Percentiles rank a stretch among this genome's conserved stretches.
These are phyloP conservation scores for Lecanosticta acicola DNA, from an alignment of 2,329 filamentous ascomycete genomes.

Conservation along the genomic window DNA sequence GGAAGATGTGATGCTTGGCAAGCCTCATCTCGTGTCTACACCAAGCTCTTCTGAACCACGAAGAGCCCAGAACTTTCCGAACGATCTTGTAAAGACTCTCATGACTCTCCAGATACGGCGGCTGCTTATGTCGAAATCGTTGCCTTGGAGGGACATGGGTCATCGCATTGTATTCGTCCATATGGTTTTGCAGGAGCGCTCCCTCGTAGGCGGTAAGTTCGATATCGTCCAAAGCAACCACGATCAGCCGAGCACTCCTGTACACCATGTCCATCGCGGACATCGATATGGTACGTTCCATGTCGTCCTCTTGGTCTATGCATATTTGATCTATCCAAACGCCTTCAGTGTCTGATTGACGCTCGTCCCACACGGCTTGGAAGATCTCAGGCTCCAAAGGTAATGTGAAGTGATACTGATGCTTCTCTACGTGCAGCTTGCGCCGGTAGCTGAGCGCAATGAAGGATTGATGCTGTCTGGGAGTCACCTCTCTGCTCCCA, in stretches of 20 bases:
- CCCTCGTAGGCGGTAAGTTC: slow-evolving; percentile 33
- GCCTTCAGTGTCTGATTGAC: slow-evolving; percentile 34
- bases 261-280: slow-evolving; percentile 41
- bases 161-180: slow-evolving; percentile 34
- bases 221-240: slow-evolving; percentile 41
- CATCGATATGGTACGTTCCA: slow-evolving; percentile 37
- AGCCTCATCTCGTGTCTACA: slow-evolving; percentile 42
- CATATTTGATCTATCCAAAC: slow-evolving; percentile 45
- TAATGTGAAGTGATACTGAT: slow-evolving; percentile 35
- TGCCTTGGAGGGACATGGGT: slow-evolving; percentile 27
- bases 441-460: slow-evolving; percentile 43
- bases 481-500: slow-evolving; percentile 29
- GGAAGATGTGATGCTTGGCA: slow-evolving; percentile 38
- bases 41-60: slow-evolving; percentile 43
- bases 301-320: slow-evolving; percentile 38
- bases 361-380: slow-evolving; percentile 38
- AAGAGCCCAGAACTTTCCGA: slow-evolving; percentile 36
- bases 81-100: slow-evolving; percentile 30
- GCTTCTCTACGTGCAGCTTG: slow-evolving; percentile 28
- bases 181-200: slow-evolving; percentile 35
- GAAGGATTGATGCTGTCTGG: slow-evolving; percentile 35
- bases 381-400: slow-evolving; percentile 37
- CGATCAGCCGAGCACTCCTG: slow-evolving; percentile 36
- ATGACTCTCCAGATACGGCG: slow-evolving; percentile 29
- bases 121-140: slow-evolving; percentile 30